phyloP scores from a whole-genome alignment of 106 monocot genomes.

The Phalaenopsis aphrodite region DNA sequence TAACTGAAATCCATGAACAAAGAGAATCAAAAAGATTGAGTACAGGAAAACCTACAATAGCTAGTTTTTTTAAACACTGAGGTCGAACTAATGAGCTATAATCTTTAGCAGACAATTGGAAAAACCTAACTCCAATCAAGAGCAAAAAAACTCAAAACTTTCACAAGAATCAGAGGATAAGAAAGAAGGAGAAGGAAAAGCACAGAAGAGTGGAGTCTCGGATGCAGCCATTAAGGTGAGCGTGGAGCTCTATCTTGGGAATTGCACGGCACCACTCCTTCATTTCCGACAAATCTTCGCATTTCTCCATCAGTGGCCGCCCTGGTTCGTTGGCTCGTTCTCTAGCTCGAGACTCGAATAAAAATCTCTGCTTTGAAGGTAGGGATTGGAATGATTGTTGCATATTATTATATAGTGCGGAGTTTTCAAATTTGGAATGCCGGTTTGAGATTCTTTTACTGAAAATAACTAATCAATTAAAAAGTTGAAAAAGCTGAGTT shows the following conservation, averaged over 20 bases:
- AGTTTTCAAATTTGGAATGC: not conserved
- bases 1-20: not conserved
- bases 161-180: not conserved
- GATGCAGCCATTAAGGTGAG: constrained; percentile 94
- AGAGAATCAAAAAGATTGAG: not conserved
- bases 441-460: not conserved
- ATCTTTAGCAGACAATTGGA: not conserved
- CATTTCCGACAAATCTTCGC: constrained; percentile 25
- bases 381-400: not conserved
- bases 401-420: not conserved
- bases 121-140: not conserved
- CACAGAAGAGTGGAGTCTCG: constrained; percentile 91
- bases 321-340: not conserved
- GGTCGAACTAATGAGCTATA: not conserved
- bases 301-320: constrained; percentile 13
- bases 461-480: not conserved
- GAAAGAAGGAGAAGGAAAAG: constrained; percentile 7
- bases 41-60: not conserved
- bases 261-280: constrained; percentile 56
- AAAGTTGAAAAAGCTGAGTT: not conserved
- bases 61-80: not conserved
- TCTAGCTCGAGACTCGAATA: constrained; percentile 5
- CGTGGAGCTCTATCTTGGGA: constrained; percentile 94
- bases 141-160: not conserved
- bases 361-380: constrained; percentile 1